Evolutionary conservation across 495 filamentous ascomycete species (phyloP), one percentile per base, ranked within the genome.

Genomic region (Staphylotrichum longicolle): DNA sequence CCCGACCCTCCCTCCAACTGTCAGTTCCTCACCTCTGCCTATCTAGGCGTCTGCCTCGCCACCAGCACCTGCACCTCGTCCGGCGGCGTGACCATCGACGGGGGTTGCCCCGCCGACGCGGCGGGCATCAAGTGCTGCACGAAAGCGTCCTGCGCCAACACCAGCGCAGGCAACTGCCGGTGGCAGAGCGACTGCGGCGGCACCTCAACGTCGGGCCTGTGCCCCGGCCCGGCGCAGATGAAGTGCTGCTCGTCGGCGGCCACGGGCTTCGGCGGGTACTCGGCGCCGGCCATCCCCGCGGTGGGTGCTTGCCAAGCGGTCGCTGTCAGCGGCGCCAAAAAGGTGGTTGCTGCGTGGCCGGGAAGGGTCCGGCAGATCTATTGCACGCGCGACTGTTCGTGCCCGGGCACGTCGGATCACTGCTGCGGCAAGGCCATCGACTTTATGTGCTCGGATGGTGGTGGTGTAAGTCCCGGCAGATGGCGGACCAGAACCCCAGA

Each of bases 401-500:
- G 72, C 48, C 63, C 66, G 0, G 68, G 66, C 0, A 60, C 62
- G 3, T 71, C 68, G 35, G 78, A 78, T 41, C 78, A 79, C 58
- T 77, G 76, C 52, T 70, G 66, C 33, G 78, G 77, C 3, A 68
- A 71, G 57, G 77, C 77, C 5, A 70, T 70, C 15, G 77, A 80
- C 63, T 62, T 78, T 4, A 78, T 80, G 77, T 76, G 74, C 63
- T 71, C 72, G 9, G 69, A 73, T 66, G 68, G 57, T 35, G 71
- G 72, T 44, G 75, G 72, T 48, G 74, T 77, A 60, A 67, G 72
- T 70, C 20, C 20, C 20, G 20, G 20, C 1, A 1, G 20, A 27
- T 27, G 4, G 42, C 4, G 30, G 9, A 1, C 37, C 37, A 7
- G 9, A 10, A 7, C 37, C 37, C 37, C 37, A 39, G 2, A 39